Evolutionary conservation across 768 basidiomycete species (phyloP), one percentile per base, ranked within the genome.

Genomic region (Coprinellus aureogranulatus): DNA sequence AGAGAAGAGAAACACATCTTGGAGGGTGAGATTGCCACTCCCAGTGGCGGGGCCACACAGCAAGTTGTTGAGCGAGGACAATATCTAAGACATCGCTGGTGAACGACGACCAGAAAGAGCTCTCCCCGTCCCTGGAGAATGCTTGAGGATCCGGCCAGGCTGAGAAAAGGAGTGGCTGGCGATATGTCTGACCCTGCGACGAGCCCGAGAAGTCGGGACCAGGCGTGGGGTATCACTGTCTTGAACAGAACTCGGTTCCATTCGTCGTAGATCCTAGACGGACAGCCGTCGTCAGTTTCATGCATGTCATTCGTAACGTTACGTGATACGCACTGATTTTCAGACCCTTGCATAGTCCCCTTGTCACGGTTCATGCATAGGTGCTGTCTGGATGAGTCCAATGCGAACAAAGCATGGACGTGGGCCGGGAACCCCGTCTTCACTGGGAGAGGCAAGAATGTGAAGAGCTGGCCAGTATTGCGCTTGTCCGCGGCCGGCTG

Each of bases 161-260:
- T 9, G 60, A 59, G 59, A 75, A 81, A 18, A 80, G 61, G 20
- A n/a, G 75, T 60, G 2, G 54, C 34, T 5, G 66, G 53, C 0
- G 59, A 55, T 6, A 68, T 61, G 1, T 56, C 55, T 25, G 67
- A 42, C 18, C 34, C 34, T 14, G 68, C 60, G 2, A 78, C 61
- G 11, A 68, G 56, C 11, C 65, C 64, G 0, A 82, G 62, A 0
- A 81, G 61, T 0, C 50, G 55, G 18, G 67, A 67, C 81, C 80
- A 82, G 2, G 77, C 72, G 16, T 65, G 60, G 0, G 82, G 81
- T 16, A 82, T 74, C 52, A 77, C 78, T 2, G 64, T 60, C 5
- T 76, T 66, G 56, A 82, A 82, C 0, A 83, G 62, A 5, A 78
- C 61, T 16, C 62, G 64, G 58, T 83, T 83, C 82, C 82, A 83